Evolutionary conservation across 768 basidiomycete genomes (phyloP).

Genomic region (Cystobasidium onofrii): DNA sequence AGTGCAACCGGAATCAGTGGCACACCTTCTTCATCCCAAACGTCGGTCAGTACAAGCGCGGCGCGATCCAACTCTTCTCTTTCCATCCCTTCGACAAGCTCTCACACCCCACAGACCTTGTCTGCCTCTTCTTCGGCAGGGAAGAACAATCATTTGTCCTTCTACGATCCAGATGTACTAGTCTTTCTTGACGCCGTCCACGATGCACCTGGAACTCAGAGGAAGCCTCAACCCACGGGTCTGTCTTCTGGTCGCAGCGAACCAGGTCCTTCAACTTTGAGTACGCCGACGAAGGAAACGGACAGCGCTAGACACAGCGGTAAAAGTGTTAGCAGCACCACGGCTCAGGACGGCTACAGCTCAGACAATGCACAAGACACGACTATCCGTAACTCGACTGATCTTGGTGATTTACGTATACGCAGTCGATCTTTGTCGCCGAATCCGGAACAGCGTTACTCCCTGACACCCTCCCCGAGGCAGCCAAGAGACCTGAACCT

Average conservation of each 20-base stretch:
- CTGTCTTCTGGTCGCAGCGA: neutral
- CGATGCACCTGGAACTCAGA: constrained; percentile 11
- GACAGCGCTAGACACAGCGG: neutral
- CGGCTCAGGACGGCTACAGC: neutral
- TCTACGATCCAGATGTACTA: constrained; percentile 72
- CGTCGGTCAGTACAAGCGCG: neutral
- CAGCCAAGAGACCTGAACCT: constrained; percentile 49
- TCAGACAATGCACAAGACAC: neutral
- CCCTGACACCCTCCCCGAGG: neutral
- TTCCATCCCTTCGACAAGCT: neutral
- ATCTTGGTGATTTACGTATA: neutral
- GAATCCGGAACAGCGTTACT: neutral
- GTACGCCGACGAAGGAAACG: neutral
- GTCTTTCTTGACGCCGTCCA: constrained; percentile 42
- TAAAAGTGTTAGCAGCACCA: neutral
- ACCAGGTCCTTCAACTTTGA: constrained; percentile 7
- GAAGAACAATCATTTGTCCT: constrained; percentile 52
- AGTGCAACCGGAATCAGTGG: neutral
- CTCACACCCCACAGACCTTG: neutral
- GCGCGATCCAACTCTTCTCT: neutral
- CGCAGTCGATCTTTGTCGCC: neutral
- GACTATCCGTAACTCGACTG: neutral
- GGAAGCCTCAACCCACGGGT: neutral
- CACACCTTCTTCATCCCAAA: neutral
- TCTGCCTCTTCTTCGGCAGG: constrained; percentile 15